Percentiles rank a stretch among this genome's conserved stretches.
These are phyloP conservation scores for Kalmanozyma brasiliensis DNA, from an alignment of 1,284 basidiomycete genomes.

Conservation along the genomic window DNA sequence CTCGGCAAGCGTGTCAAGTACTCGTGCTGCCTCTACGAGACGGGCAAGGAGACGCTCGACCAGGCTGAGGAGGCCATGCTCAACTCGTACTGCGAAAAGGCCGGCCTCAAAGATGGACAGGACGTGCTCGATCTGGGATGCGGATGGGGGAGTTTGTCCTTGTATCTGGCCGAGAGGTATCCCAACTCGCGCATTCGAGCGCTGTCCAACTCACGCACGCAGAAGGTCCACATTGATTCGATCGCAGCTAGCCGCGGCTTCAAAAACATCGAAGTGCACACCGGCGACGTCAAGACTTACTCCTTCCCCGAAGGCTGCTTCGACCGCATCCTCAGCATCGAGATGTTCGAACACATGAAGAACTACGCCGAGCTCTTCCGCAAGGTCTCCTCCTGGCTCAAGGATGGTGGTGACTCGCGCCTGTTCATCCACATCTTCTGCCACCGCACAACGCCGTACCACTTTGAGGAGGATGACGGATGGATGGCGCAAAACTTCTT, in stretches of 20 bases:
- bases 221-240: slow-evolving; percentile 77
- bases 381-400: slow-evolving; percentile 78
- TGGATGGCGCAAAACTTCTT: slow-evolving; percentile 79
- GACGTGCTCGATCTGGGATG: slow-evolving; percentile 80
- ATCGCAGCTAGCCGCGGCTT: slow-evolving; percentile 73
- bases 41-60: slow-evolving; percentile 75
- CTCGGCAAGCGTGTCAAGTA: slow-evolving; percentile 59
- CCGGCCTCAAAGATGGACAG: slow-evolving; percentile 75
- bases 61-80: slow-evolving; percentile 77
- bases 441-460: slow-evolving; percentile 74
- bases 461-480: slow-evolving; percentile 80
- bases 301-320: slow-evolving; percentile 74
- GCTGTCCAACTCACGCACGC: slow-evolving; percentile 78
- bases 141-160: slow-evolving; percentile 79
- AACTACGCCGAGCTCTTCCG: slow-evolving; percentile 75
- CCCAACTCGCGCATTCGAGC: slow-evolving; percentile 76
- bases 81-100: slow-evolving; percentile 78
- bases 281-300: slow-evolving; percentile 78
- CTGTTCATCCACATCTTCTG: slow-evolving; percentile 83
- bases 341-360: slow-evolving; percentile 80
- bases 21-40: slow-evolving; percentile 77
- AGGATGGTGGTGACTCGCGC: slow-evolving; percentile 70
- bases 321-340: slow-evolving; percentile 79
- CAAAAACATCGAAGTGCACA: slow-evolving; percentile 75
- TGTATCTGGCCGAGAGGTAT: slow-evolving; percentile 80